phyloP scores from a whole-genome alignment of 1,284 basidiomycete species.

The Xerocomus amazonicus region DNA sequence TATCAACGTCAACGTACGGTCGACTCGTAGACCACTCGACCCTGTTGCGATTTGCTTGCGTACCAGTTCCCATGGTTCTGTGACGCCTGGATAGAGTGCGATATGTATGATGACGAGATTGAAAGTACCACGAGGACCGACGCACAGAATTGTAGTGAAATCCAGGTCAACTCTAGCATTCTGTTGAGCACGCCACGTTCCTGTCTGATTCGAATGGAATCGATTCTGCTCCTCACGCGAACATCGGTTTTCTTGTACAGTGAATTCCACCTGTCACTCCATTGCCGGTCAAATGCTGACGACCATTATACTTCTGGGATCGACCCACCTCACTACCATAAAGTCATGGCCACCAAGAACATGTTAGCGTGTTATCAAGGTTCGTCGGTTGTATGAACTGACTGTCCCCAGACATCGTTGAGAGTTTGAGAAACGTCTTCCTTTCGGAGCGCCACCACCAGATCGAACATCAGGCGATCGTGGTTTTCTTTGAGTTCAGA shows the following conservation, averaged over 20 bases:
- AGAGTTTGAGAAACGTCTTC: not conserved
- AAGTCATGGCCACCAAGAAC: not conserved
- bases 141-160: not conserved
- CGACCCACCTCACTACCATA: constrained; percentile 2
- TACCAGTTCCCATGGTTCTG: not conserved
- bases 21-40: not conserved
- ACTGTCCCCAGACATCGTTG: constrained; percentile 4
- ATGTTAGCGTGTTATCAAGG: not conserved
- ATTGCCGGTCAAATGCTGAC: not conserved
- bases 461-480: not conserved
- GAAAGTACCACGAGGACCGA: not conserved
- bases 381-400: not conserved
- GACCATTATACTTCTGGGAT: no score
- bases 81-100: not conserved
- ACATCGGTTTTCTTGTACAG: not conserved
- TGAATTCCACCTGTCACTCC: not conserved
- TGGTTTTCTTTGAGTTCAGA: not conserved
- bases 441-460: not conserved
- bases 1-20: constrained; percentile 1
- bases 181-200: no score
- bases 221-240: constrained; percentile 1
- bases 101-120: not conserved
- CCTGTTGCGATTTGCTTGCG: not conserved
- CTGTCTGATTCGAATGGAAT: not conserved
- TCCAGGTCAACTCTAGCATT: not conserved